phyloP scores from a whole-genome alignment of 2,329 filamentous ascomycete species.

The Alternaria viburni region DNA sequence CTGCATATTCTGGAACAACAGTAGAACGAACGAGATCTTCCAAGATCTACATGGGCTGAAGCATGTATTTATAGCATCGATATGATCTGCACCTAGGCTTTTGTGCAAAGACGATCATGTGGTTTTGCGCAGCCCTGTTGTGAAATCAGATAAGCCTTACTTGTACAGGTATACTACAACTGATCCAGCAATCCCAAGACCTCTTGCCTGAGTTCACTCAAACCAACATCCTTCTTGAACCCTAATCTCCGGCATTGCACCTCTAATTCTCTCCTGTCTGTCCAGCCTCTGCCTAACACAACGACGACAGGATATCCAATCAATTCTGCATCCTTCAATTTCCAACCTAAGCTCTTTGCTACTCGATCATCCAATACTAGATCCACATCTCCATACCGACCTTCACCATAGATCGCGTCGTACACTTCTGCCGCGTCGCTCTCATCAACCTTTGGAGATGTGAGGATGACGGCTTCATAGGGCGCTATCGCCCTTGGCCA shows the following conservation, averaged over 20 bases:
- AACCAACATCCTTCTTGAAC: constrained; percentile 64
- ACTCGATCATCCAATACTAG: constrained; percentile 51
- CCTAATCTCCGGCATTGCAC: constrained; percentile 77
- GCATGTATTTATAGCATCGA: background rate
- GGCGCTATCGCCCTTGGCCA: constrained; percentile 91
- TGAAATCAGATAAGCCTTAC: background rate
- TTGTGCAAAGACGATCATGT: background rate
- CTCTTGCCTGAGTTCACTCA: constrained; percentile 58
- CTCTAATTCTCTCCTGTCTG: constrained; percentile 61
- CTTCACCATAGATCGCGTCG: constrained; percentile 58
- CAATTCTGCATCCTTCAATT: constrained; percentile 86
- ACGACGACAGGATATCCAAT: constrained; percentile 87
- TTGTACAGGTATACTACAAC: constrained; percentile 17
- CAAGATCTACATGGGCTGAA: background rate
- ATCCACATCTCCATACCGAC: constrained; percentile 19
- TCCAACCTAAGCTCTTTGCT: constrained; percentile 74
- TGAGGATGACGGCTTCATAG: constrained; percentile 75
- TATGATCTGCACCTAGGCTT: background rate
- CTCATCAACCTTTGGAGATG: constrained; percentile 53
- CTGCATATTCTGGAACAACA: background rate
- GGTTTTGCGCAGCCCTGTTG: background rate
- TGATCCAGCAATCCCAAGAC: constrained; percentile 31
- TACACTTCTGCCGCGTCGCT: constrained; percentile 66
- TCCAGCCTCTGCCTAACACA: constrained; percentile 66
- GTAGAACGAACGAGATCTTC: background rate